phyloP scores from a whole-genome alignment of 495 filamentous ascomycete genomes.

The Neurospora pannonica region DNA sequence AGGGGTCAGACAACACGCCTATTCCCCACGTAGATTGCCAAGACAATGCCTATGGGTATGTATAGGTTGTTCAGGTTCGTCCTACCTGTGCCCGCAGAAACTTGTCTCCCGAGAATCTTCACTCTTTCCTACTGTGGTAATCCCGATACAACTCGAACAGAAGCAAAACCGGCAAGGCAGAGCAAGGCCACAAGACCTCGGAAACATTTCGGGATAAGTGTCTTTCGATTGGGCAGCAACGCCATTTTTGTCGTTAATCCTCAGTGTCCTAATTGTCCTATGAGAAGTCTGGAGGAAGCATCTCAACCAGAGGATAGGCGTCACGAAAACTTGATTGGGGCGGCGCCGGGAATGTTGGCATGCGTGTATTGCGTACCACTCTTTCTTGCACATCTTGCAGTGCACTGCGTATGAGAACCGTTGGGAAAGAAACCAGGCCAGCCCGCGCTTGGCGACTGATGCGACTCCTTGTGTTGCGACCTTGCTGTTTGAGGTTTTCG shows the following conservation, averaged over 20 bases:
- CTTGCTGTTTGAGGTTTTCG: background rate
- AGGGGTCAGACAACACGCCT: background rate
- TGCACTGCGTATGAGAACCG: background rate
- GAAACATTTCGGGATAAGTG: background rate
- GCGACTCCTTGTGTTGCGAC: background rate
- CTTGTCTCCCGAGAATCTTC: background rate
- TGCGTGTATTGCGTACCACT: background rate
- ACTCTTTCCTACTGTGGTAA: background rate
- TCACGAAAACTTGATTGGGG: background rate
- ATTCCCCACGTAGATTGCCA: background rate
- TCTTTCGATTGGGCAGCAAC: background rate
- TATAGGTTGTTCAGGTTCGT: background rate
- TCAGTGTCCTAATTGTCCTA: background rate
- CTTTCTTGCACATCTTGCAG: background rate
- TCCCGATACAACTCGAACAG: background rate
- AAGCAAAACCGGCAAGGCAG: background rate
- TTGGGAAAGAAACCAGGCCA: background rate
- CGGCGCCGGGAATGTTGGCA: background rate
- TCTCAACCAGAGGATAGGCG: background rate
- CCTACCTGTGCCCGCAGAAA: background rate
- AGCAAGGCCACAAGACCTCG: background rate
- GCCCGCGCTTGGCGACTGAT: background rate
- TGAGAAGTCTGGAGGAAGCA: background rate
- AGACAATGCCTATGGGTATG: background rate
- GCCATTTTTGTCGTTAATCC: background rate